Conservation (phyloP, 352 stramenopile species). For the Pythium phragmiticola region DNA sequence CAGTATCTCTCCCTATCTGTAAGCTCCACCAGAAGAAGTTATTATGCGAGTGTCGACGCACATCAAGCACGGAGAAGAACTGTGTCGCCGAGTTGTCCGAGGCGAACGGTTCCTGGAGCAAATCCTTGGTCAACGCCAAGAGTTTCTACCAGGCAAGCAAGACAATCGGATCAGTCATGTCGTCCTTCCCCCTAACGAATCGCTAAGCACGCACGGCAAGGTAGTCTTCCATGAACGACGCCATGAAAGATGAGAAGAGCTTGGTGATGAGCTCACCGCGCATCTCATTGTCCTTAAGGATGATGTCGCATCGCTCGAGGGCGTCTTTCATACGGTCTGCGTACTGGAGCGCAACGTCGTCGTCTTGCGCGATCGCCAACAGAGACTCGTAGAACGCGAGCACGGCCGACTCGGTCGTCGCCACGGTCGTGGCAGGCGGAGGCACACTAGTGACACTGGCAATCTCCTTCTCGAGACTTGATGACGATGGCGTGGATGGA, state of each 20-base stretch:
- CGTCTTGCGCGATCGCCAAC: conserved; percentile 45
- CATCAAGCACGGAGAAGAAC: conserved; percentile 70
- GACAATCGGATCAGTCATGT: too few relatives aligned
- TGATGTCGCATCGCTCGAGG: conserved; percentile 52
- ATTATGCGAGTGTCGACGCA: conserved; percentile 10
- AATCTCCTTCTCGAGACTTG: conserved; percentile 50
- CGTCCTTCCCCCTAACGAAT: too few relatives aligned
- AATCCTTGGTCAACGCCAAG: conserved; percentile 42
- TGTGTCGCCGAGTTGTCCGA: conserved; percentile 55
- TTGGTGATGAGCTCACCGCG: conserved; percentile 67
- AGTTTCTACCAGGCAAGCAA: conserved; percentile 47
- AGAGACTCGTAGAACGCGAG: conserved; percentile 55
- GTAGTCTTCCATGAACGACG: conserved; percentile 65
- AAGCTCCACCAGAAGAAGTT: too few relatives aligned
- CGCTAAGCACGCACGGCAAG: conserved; percentile 38
- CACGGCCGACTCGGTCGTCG: conserved; percentile 34
- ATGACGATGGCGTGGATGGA: conserved; percentile 33
- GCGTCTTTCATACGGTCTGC: conserved; percentile 39
- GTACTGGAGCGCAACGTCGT: conserved; percentile 38
- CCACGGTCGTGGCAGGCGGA: not conserved
- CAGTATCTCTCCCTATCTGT: not conserved
- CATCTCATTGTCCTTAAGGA: conserved; percentile 69
- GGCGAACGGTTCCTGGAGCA: conserved; percentile 67
- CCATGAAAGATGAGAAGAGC: conserved; percentile 57
- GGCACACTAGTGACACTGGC: conserved; percentile 1